Evolutionary conservation across 495 filamentous ascomycete species (phyloP), one percentile per base, ranked within the genome.

Genomic region (Friedmanniomyces endolithicus): DNA sequence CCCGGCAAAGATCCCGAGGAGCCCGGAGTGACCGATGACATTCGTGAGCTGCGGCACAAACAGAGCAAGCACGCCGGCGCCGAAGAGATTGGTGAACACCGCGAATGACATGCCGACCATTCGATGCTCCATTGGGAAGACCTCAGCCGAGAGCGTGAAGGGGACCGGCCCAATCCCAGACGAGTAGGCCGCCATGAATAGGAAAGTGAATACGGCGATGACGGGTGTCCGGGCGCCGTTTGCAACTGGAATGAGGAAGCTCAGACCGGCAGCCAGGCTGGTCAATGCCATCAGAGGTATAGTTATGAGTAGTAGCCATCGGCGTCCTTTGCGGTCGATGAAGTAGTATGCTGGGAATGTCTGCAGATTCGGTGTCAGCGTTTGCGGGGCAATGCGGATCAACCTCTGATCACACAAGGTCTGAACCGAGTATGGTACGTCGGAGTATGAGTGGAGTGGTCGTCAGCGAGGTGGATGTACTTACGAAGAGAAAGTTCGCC

Each of bases 121-220:
- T 12, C 65, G 65, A 37, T 61, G 46, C n/a, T 59, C 71, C 0
- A 88, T 72, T 0, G 86, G 86, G 66, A 83, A 88, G 0, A 85
- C 86, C 64, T 90, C 86, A 41, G 86, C 86, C 14, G 78, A 81
- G 68, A 90, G 88, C 7, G 84, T 82, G 61, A 88, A 90, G 1
- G 87, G 86, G 0, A 90, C 86, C 6, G 87, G 87, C 0, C 87
- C 87, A 87, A 88, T 63, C 86, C 86, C n/a, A 74, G 17, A 33
- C 6, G 47, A 41, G 48, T 57, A 78, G 41, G 68, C 74, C 62
- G 86, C 88, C 17, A 88, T 57, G 70, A 81, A 87, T 49, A 88
- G 68, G 65, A 88, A 88, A 31, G 85, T 68, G 3, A 84, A 80
- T 34, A 90, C 40, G 11, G 57, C 44, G 11, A 50, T 48, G 6